Evolutionary conservation across 108 stramenopile genomes (phyloP).

Genomic region (Skeletonema marinoi): DNA sequence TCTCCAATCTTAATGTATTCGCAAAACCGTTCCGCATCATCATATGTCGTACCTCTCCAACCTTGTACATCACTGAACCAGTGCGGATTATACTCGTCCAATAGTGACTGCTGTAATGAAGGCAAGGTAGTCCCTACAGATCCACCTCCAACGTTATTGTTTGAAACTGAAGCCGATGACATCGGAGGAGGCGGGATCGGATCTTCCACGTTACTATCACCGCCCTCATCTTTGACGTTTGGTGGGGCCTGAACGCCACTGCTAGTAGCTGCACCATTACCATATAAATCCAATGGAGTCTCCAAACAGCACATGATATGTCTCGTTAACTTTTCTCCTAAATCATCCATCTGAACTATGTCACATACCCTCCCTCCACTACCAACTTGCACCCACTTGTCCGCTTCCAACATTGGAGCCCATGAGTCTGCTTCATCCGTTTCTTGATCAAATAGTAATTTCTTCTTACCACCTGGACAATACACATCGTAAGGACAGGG

Average conservation of each 20-base stretch:
- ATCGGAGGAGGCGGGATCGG: background rate
- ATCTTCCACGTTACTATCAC: background rate
- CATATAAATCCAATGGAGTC: background rate
- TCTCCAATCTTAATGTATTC: slow-evolving; percentile 9
- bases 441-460: slow-evolving; percentile 18
- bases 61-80: slow-evolving; percentile 13
- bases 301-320: slow-evolving; percentile 41
- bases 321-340: slow-evolving; percentile 24
- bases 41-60: slow-evolving; percentile 15
- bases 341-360: background rate
- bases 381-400: slow-evolving; percentile 45
- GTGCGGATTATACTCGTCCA: background rate
- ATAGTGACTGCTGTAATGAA: background rate
- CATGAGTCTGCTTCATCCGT: slow-evolving; percentile 14
- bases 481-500: slow-evolving; percentile 43
- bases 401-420: slow-evolving; percentile 22
- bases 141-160: background rate
- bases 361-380: slow-evolving; percentile 19
- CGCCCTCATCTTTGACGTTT: slow-evolving; percentile 1
- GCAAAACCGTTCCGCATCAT: slow-evolving; percentile 15
- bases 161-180: background rate
- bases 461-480: slow-evolving; percentile 23
- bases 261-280: background rate
- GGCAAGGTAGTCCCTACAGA: background rate
- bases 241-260: background rate